phyloP scores from a whole-genome alignment of 257 asterid genomes.

The Solanum medicagineum region DNA sequence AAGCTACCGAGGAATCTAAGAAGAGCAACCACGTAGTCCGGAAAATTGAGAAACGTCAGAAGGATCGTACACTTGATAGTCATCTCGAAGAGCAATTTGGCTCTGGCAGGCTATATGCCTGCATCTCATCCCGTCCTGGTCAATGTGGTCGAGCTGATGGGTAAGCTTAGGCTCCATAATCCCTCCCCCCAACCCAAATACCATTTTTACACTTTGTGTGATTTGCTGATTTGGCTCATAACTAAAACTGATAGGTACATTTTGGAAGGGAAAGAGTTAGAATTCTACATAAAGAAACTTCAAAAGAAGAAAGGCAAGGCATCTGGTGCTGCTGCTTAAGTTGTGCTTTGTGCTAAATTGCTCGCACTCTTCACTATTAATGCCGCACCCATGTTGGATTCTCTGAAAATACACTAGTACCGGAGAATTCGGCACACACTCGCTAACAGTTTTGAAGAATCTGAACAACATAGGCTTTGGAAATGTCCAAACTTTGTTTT shows the following conservation, averaged over 20 bases:
- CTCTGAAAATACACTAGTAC: too few species aligned
- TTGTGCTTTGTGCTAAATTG: not conserved
- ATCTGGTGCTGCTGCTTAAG: slow-evolving; percentile 13
- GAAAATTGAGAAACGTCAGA: slow-evolving; percentile 50
- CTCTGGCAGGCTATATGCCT: slow-evolving; percentile 46
- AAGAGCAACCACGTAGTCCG: slow-evolving; percentile 50
- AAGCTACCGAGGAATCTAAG: slow-evolving; percentile 39
- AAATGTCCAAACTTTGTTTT: too few species aligned
- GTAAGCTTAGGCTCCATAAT: slow-evolving; percentile 1
- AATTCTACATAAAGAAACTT: slow-evolving; percentile 14
- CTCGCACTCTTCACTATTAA: too few species aligned
- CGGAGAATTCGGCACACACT: too few species aligned
- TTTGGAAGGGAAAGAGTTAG: slow-evolving; percentile 16
- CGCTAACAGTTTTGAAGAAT: too few species aligned
- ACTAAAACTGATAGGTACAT: not conserved
- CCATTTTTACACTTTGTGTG: not conserved
- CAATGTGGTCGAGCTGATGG: slow-evolving; percentile 67
- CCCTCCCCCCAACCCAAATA: not conserved
- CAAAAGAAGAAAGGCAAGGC: slow-evolving; percentile 17
- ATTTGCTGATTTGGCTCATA: not conserved
- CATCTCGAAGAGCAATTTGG: slow-evolving; percentile 60
- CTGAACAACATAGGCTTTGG: too few species aligned
- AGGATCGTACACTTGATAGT: slow-evolving; percentile 43
- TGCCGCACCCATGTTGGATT: too few species aligned
- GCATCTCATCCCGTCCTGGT: slow-evolving; percentile 57